Base-by-base conservation (phyloP, 1,284 basidiomycete genomes). In the Pterulicium gracile region DNA sequence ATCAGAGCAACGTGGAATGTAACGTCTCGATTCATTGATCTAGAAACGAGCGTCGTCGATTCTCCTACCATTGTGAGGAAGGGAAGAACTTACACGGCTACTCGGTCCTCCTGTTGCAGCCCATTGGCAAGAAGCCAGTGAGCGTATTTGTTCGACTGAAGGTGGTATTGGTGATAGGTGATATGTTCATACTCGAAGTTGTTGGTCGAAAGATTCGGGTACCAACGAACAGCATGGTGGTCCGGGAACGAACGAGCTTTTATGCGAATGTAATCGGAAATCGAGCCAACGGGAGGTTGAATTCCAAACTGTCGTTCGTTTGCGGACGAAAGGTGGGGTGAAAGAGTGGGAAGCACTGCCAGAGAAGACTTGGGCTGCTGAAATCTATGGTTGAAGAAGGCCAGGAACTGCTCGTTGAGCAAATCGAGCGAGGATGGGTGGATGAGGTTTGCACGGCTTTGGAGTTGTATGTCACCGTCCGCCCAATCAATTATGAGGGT, bases 1-100 rank as follows among this genome's bases (percentile, higher is more conserved):
- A 73, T 62, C 49, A 73, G 61, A 5, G 66, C 62, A 18, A 68
- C 54, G 42, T 75, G 68, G 50, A 72, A 77, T 45, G 61, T 50
- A 18, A 67, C 51, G 42, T 72, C 61, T 15, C 73, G 65, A 44
- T 64, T 55, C 59, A 72, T 66, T 49, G 70, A 76, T 42, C 36
- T 39, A 39, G 36, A 39, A 17, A 18, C n/a, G 27, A 32, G n/a
- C n/a, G n/a, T n/a, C n/a, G n/a, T n/a, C n/a, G n/a, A n/a, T n/a
- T n/a, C n/a, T n/a, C n/a, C n/a, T n/a, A n/a, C n/a, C n/a, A n/a
- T n/a, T n/a, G n/a, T n/a, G n/a, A n/a, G n/a, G n/a, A n/a, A n/a
- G n/a, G n/a, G n/a, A n/a, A n/a, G 5, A 15, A 17, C 36, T 39
- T 39, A 39, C 36, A 77, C 58, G n/a, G 70, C 70, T 2, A 76